Percentiles rank a stretch among this genome's conserved stretches.
Conservation (phyloP, 163 green algal genomes). For the Scenedesmus sp. region DNA sequence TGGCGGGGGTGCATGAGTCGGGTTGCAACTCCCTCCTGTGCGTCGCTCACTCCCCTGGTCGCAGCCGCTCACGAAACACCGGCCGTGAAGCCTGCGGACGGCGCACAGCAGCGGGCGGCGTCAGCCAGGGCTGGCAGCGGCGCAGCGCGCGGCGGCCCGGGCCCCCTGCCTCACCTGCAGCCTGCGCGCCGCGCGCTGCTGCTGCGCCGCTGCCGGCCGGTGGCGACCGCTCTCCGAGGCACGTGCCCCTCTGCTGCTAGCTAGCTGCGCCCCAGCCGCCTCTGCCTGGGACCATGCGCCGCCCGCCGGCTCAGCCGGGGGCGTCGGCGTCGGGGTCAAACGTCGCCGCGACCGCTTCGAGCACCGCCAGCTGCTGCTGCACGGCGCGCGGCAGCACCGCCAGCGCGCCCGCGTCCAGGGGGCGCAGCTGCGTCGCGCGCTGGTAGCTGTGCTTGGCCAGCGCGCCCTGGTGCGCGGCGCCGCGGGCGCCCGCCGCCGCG, state of each 20-base stretch:
- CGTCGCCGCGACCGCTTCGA: conserved; percentile 7
- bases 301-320: neutral
- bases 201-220: neutral
- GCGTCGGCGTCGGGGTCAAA: neutral
- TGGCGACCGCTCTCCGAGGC: neutral
- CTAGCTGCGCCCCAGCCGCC: neutral
- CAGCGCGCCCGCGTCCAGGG: neutral
- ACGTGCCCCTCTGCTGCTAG: neutral
- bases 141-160: no score
- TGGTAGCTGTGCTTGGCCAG: conserved; percentile 1
- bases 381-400: neutral
- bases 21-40: no score
- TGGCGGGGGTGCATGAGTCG: no score
- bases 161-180: no score
- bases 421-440: conserved; percentile 3
- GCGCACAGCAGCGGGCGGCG: no score
- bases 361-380: conserved; percentile 9
- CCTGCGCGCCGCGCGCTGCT: neutral
- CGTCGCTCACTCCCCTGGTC: no score
- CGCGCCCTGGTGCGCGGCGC: neutral
- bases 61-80: no score
- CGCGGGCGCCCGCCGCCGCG: neutral
- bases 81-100: no score
- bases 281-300: neutral
- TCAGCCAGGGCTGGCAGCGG: no score